Evolutionary conservation across 176 grass and related monocot genomes (phyloP).

Genomic region (Microstegium vimineum): DNA sequence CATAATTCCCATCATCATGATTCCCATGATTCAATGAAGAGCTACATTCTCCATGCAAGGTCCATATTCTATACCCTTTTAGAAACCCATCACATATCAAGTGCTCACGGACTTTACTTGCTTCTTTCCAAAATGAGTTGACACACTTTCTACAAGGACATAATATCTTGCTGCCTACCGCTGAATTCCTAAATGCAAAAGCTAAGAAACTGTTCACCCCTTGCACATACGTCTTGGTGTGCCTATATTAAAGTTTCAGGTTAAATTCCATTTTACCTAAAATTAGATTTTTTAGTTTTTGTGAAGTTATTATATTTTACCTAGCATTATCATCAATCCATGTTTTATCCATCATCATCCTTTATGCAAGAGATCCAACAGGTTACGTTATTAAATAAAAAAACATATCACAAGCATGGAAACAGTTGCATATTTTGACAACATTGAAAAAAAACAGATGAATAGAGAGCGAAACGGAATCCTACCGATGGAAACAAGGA

Average conservation of each 20-base stretch:
- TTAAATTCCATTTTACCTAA: neutral
- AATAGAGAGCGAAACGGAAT: too few relatives aligned
- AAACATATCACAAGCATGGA: too few relatives aligned
- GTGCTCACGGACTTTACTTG: neutral
- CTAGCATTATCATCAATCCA: neutral
- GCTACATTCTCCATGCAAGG: neutral
- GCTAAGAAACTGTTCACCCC: neutral
- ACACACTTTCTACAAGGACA: neutral
- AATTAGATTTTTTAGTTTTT: neutral
- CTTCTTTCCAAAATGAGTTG: neutral
- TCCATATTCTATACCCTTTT: too few relatives aligned
- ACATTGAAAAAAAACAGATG: too few relatives aligned
- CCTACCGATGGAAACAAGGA: too few relatives aligned
- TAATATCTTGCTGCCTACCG: neutral
- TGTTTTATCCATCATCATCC: too few relatives aligned
- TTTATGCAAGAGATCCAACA: too few relatives aligned
- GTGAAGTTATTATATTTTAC: neutral
- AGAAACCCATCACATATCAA: too few relatives aligned
- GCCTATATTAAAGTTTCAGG: neutral
- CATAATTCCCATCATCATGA: neutral
- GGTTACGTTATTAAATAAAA: too few relatives aligned
- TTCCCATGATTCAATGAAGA: neutral
- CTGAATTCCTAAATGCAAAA: neutral
- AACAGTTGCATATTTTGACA: too few relatives aligned
- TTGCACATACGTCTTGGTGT: neutral